phyloP scores from a whole-genome alignment of 139 green algal species.

The Gonium pectorale region DNA sequence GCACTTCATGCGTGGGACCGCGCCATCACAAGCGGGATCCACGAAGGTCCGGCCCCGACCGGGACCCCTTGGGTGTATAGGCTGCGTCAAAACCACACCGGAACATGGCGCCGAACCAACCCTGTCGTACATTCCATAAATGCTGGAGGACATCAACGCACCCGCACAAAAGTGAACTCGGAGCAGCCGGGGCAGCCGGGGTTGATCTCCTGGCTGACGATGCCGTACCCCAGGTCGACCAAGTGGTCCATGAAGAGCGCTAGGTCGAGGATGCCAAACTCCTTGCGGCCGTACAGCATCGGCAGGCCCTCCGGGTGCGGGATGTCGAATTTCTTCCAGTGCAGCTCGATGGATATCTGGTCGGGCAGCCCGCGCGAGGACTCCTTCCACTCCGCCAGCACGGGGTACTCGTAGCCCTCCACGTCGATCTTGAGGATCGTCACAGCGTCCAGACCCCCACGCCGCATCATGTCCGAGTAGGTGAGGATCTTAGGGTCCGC shows the following conservation, averaged over 20 bases:
- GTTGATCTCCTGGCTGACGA: background rate
- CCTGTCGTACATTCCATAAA: too few relatives aligned
- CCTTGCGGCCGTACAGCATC: background rate
- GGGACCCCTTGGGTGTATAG: too few relatives aligned
- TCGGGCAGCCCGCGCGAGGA: background rate
- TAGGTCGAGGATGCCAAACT: background rate
- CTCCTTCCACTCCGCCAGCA: slow-evolving; percentile 29
- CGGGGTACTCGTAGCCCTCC: slow-evolving; percentile 46
- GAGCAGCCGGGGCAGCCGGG: background rate
- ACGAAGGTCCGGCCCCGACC: too few relatives aligned
- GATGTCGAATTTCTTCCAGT: background rate
- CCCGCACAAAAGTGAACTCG: background rate
- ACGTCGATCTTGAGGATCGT: slow-evolving; percentile 47
- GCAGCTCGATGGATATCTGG: slow-evolving; percentile 14
- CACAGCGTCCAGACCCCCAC: background rate
- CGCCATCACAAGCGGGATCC: too few relatives aligned
- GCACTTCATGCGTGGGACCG: too few relatives aligned
- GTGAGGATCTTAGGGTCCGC: background rate
- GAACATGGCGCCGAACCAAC: too few relatives aligned
- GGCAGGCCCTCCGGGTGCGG: background rate
- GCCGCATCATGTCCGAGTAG: background rate
- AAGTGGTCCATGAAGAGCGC: background rate
- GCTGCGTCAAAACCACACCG: too few relatives aligned
- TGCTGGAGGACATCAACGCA: too few relatives aligned
- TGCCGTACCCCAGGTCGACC: slow-evolving; percentile 7